These are phyloP conservation scores for Boletus rubroflammeus DNA, from an alignment of 768 basidiomycete genomes.

Conservation along the genomic window DNA sequence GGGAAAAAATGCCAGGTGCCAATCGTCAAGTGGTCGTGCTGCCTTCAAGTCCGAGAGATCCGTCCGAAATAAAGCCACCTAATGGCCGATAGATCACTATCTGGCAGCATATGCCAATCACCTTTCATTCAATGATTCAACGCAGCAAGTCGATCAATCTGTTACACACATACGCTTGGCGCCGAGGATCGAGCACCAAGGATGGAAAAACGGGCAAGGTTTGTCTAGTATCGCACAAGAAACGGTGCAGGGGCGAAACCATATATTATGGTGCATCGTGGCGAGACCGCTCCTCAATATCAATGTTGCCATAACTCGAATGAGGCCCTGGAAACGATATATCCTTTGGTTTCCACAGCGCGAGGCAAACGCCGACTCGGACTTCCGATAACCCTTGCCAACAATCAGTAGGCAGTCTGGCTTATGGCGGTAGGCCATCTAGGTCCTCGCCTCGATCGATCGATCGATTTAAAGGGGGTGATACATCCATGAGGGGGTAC, in stretches of 20 bases:
- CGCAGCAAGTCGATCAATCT: background rate
- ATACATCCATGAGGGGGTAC: constrained; percentile 6
- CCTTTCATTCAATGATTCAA: background rate
- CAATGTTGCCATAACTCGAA: background rate
- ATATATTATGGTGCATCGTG: background rate
- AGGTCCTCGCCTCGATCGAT: background rate
- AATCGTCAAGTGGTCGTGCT: background rate
- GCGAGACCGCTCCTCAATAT: background rate
- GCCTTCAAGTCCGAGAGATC: background rate
- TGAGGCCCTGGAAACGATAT: background rate
- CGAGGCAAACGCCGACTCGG: background rate
- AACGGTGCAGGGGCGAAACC: background rate
- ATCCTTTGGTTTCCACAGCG: background rate
- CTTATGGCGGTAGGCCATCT: too few relatives aligned
- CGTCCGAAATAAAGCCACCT: background rate
- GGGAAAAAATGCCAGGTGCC: background rate
- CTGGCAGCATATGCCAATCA: background rate
- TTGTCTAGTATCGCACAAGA: background rate
- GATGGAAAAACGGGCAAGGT: background rate
- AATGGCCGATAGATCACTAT: background rate
- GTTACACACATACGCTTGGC: background rate
- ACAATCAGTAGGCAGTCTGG: too few relatives aligned
- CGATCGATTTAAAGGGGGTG: background rate
- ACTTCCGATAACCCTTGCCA: background rate
- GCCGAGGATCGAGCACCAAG: background rate